These are phyloP conservation scores for Cladorrhinum sp. DNA, from an alignment of 2,329 filamentous ascomycete genomes.

Conservation along the genomic window DNA sequence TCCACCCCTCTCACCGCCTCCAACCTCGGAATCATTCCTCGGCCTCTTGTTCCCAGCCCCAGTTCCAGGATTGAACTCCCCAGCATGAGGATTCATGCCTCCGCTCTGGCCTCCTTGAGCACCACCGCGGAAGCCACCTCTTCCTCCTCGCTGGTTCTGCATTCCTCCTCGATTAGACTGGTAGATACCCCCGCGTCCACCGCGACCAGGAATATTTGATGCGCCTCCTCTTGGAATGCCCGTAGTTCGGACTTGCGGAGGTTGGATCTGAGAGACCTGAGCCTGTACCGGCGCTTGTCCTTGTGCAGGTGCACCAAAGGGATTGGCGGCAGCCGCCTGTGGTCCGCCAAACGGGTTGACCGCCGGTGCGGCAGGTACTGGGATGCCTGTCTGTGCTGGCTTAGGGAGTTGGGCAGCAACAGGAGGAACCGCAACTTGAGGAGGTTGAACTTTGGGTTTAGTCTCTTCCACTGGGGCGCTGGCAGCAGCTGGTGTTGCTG, in stretches of 20 bases:
- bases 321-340: neutral
- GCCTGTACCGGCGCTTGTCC: neutral
- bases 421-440: slow-evolving; percentile 9
- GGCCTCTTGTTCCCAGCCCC: slow-evolving; percentile 26
- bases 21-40: slow-evolving; percentile 22
- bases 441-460: slow-evolving; percentile 2
- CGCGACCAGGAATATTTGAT: slow-evolving; percentile 7
- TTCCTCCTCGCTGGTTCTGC: slow-evolving; percentile 22
- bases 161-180: slow-evolving; percentile 23
- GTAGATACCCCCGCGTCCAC: slow-evolving; percentile 19
- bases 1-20: slow-evolving; percentile 17
- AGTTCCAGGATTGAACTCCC: slow-evolving; percentile 23
- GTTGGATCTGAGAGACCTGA: neutral
- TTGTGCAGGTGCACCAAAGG: neutral
- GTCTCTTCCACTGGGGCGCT: slow-evolving; percentile 9
- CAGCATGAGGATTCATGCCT: slow-evolving; percentile 24
- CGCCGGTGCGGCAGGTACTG: neutral
- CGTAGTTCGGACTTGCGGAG: neutral
- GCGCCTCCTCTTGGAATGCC: slow-evolving; percentile 17
- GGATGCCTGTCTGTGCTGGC: neutral
- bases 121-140: slow-evolving; percentile 22
- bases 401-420: slow-evolving; percentile 12
- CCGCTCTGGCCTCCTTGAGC: slow-evolving; percentile 8
- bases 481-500: neutral
- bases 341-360: slow-evolving; percentile 20